Base-by-base conservation (phyloP, 768 basidiomycete genomes). In the Mycena pura region DNA sequence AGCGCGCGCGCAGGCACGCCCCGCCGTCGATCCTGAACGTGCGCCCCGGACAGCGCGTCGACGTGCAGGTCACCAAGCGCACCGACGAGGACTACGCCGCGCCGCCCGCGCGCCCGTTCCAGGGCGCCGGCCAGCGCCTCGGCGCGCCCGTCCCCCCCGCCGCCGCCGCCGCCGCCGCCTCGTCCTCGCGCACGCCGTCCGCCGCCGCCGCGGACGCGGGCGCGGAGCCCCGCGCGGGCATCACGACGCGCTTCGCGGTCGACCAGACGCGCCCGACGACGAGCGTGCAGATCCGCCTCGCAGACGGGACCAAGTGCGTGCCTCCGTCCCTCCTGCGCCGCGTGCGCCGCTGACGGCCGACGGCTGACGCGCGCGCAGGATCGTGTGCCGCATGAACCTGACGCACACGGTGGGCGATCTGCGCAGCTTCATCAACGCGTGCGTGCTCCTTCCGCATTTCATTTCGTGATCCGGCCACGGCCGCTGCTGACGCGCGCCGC, bases 341-440 rank as follows among this genome's bases (percentile, higher is more conserved):
- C n/a, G n/a, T n/a, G n/a, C n/a, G n/a, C n/a, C n/a, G n/a, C n/a
- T n/a, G n/a, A n/a, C n/a, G n/a, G n/a, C n/a, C n/a, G n/a, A n/a
- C n/a, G n/a, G n/a, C n/a, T n/a, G n/a, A n/a, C 46, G 5, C n/a
- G n/a, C n/a, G n/a, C n/a, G n/a, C 46, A 87, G 88, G 63, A 77
- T 91, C 65, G 84, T 86, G 8, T 86, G 82, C 36, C 79, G 87
- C 47, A 87, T 92, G 85, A 93, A 93, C 70, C 75, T 89, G 47
- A 84, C 85, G 7, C 90, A 93, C 66, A 92, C 89, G 0, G 85
- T 92, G 5, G 80, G 80, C 15, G 90, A 92, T 71, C 76, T 92
- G 44, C 76, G 90, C 36, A 79, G 74, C 64, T 91, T 88, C 69
- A 89, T 92, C 76, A 85, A 90, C 59, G 85, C 86, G 88, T 91